These are phyloP conservation scores for Penicillium samsonianum DNA, from an alignment of 495 filamentous ascomycete genomes.

Conservation along the genomic window DNA sequence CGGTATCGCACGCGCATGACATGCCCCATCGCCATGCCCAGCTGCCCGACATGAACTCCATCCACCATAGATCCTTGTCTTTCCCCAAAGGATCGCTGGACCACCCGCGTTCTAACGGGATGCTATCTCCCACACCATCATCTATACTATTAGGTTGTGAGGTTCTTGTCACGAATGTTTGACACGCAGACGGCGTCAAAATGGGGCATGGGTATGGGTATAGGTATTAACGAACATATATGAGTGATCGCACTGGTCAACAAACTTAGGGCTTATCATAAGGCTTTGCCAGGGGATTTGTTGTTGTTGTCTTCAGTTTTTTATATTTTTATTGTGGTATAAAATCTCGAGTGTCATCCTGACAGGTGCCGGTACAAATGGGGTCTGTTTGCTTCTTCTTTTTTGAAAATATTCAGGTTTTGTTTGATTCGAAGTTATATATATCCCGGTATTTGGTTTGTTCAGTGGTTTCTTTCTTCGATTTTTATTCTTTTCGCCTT, in stretches of 20 bases:
- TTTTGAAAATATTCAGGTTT: constrained; percentile 15
- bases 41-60: constrained; percentile 23
- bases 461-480: constrained; percentile 7
- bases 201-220: constrained; percentile 8
- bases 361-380: constrained; percentile 17
- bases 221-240: constrained; percentile 28
- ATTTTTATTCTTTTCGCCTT: too few species aligned
- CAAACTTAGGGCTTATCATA: constrained; percentile 23
- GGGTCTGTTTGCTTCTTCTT: constrained; percentile 14
- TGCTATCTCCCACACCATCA: constrained; percentile 27
- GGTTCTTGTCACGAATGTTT: too few species aligned
- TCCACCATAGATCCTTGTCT: constrained; percentile 23
- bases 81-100: constrained; percentile 39
- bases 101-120: constrained; percentile 34
- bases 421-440: background rate
- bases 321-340: constrained; percentile 12
- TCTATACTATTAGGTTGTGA: too few species aligned
- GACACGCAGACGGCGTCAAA: too few species aligned
- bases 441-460: constrained; percentile 13
- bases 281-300: constrained; percentile 25
- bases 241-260: constrained; percentile 31
- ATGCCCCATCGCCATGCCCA: constrained; percentile 28
- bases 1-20: constrained; percentile 37
- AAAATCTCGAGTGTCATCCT: constrained; percentile 21
- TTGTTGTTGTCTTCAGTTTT: constrained; percentile 21